Evolutionary conservation across 768 basidiomycete genomes (phyloP).

Genomic region (Hypholoma sublateritium): DNA sequence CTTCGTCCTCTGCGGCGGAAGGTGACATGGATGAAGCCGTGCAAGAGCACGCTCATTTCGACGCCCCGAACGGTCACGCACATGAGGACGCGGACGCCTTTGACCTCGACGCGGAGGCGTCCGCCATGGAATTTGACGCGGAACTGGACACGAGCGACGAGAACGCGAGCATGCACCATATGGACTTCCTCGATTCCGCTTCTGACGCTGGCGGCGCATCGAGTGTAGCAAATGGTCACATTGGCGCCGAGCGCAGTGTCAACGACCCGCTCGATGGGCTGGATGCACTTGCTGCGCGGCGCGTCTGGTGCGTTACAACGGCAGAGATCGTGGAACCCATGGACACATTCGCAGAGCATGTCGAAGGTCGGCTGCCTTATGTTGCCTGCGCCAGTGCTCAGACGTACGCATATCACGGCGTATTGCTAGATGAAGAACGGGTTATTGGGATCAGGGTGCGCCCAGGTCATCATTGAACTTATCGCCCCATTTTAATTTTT

Average conservation of each 20-base stretch:
- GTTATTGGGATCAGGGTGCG: conserved; percentile 32
- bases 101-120: background rate
- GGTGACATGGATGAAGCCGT: background rate
- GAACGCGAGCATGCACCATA: background rate
- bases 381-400: conserved; percentile 7
- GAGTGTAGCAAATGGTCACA: too few species aligned
- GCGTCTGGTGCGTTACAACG: conserved; percentile 6
- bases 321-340: conserved; percentile 3
- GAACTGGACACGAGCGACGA: too few species aligned
- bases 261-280: background rate
- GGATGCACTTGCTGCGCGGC: background rate
- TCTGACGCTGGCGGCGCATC: background rate
- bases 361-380: conserved; percentile 24
- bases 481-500: background rate
- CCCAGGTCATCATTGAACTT: background rate
- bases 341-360: conserved; percentile 18
- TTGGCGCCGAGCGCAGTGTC: too few species aligned
- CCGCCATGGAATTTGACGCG: background rate
- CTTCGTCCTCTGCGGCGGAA: background rate
- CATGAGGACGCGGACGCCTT: background rate
- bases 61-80: background rate
- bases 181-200: too few species aligned
- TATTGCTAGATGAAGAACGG: conserved; percentile 40
- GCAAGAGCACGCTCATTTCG: background rate
- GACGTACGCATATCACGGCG: conserved; percentile 22